Conservation (phyloP, 345 rosid species). For the Hibiscus trionum region DNA sequence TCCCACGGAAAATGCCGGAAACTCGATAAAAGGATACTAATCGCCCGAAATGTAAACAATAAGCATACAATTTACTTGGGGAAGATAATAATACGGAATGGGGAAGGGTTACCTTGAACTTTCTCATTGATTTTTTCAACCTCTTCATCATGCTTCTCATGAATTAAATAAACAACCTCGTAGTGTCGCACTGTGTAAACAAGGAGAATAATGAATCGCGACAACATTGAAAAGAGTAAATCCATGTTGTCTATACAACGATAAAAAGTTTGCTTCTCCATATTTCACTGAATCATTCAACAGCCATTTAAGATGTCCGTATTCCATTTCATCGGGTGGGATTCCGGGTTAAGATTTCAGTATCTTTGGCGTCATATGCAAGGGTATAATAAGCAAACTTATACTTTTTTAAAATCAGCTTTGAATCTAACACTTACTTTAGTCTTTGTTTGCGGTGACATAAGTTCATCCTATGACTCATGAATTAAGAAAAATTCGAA, state of each 20-base stretch:
- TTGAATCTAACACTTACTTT: neutral
- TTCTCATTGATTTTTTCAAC: conserved; percentile 63
- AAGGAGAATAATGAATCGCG: neutral
- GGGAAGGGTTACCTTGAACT: conserved; percentile 58
- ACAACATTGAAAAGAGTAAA: neutral
- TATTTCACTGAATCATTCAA: neutral
- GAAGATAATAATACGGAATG: neutral
- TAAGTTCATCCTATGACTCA: neutral
- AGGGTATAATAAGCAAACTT: neutral
- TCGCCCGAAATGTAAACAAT: neutral
- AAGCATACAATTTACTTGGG: neutral
- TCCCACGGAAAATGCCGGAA: neutral
- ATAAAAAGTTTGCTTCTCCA: neutral
- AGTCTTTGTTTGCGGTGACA: neutral
- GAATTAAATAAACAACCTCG: conserved; percentile 88
- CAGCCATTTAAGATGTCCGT: neutral
- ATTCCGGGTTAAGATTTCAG: neutral
- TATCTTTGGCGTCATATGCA: neutral
- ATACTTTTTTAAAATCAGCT: neutral
- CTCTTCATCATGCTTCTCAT: conserved; percentile 79
- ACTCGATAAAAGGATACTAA: neutral
- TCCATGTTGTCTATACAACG: neutral
- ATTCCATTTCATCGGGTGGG: neutral
- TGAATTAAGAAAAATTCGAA: neutral
- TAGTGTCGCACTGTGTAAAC: conserved; percentile 73